Evolutionary conservation across 2,329 filamentous ascomycete species (phyloP).

Genomic region (Hortaea werneckii): DNA sequence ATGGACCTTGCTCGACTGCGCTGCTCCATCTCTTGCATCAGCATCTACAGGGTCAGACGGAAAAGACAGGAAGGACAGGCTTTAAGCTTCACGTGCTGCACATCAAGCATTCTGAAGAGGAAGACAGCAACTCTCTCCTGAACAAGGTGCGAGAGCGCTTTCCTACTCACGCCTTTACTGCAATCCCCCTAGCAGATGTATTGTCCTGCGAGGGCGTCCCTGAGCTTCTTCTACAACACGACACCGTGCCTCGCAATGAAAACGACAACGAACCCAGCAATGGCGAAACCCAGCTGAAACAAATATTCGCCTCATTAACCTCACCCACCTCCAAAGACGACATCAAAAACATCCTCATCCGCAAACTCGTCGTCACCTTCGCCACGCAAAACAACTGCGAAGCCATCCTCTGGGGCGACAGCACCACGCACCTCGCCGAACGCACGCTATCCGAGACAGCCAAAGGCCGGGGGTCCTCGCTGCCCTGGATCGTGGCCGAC

Average conservation of each 20-base stretch:
- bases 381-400: constrained; percentile 53
- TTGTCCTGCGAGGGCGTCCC: constrained; percentile 9
- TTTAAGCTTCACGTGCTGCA: constrained; percentile 55
- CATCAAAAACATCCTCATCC: constrained; percentile 58
- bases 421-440: constrained; percentile 77
- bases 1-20: constrained; percentile 69
- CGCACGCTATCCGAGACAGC: constrained; percentile 78
- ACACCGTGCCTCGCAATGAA: not conserved
- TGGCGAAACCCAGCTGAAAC: not conserved
- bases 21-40: constrained; percentile 66
- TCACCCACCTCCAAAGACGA: constrained; percentile 67
- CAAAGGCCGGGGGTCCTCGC: constrained; percentile 74
- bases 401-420: constrained; percentile 72
- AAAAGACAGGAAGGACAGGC: constrained; percentile 52
- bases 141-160: constrained; percentile 47
- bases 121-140: not conserved
- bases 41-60: constrained; percentile 56
- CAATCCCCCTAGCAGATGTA: constrained; percentile 54
- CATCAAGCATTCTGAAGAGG: constrained; percentile 22
- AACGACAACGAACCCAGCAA: not conserved
- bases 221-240: not conserved
- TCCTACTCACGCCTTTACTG: constrained; percentile 54
- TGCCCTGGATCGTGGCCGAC: constrained; percentile 76
- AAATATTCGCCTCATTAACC: constrained; percentile 1
- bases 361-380: constrained; percentile 57